Conservation (phyloP, 2,329 filamentous ascomycete genomes). For the Exophiala mesophila region DNA sequence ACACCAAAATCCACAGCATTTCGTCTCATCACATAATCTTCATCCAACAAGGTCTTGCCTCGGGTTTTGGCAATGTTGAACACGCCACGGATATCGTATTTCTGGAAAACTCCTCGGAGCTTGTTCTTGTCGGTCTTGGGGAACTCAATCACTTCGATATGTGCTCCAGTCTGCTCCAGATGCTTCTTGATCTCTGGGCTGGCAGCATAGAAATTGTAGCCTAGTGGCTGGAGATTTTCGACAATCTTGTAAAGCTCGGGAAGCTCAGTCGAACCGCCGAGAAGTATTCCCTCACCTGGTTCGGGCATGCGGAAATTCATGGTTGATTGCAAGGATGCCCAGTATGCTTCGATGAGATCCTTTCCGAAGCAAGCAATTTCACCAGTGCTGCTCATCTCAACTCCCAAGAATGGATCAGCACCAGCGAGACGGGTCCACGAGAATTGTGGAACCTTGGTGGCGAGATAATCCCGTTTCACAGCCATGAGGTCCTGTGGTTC, state of each 20-base stretch:
- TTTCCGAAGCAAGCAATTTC: slow-evolving; percentile 99
- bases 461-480: slow-evolving; percentile 82
- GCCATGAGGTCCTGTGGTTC: slow-evolving; percentile 84
- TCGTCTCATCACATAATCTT: slow-evolving; percentile 97
- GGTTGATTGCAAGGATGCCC: slow-evolving; percentile 88
- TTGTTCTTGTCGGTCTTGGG: slow-evolving; percentile 94
- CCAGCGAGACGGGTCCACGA: slow-evolving; percentile 97
- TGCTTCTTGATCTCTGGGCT: slow-evolving; percentile 75
- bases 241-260: slow-evolving; percentile 72
- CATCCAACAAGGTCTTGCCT: slow-evolving; percentile 78
- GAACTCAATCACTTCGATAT: slow-evolving; percentile 90
- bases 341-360: slow-evolving; percentile 93
- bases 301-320: slow-evolving; percentile 99
- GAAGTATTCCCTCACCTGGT: slow-evolving; percentile 88
- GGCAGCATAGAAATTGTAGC: slow-evolving; percentile 91
- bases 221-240: slow-evolving; percentile 79
- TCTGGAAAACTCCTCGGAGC: slow-evolving; percentile 89
- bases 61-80: slow-evolving; percentile 88
- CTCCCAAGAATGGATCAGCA: slow-evolving; percentile 93
- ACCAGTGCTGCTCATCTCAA: slow-evolving; percentile 95
- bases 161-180: slow-evolving; percentile 54
- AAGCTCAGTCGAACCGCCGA: slow-evolving; percentile 76
- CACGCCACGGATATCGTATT: slow-evolving; percentile 90
- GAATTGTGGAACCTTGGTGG: slow-evolving; percentile 98
- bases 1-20: slow-evolving; percentile 99